Percentiles rank a stretch among this genome's conserved stretches.
Conservation (phyloP, 352 stramenopile species). For the Globisporangium orthogonon region DNA sequence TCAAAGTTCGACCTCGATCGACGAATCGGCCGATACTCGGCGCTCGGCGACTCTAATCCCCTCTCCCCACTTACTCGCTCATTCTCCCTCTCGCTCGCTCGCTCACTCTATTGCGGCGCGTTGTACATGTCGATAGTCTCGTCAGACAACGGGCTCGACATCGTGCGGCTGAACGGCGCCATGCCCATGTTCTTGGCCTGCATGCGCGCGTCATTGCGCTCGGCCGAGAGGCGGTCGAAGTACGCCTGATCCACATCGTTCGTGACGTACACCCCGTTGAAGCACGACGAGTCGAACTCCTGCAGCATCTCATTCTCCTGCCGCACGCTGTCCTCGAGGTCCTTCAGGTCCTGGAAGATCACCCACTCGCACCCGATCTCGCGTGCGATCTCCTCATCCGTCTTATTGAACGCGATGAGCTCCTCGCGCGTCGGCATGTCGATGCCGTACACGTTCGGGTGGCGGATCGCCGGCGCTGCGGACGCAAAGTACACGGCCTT, state of each 20-base stretch:
- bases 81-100: neutral
- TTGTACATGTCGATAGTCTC: slow-evolving; percentile 89
- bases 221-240: slow-evolving; percentile 72
- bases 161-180: slow-evolving; percentile 65
- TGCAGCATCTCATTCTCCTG: slow-evolving; percentile 64
- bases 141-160: slow-evolving; percentile 72
- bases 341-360: slow-evolving; percentile 89
- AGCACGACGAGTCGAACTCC: slow-evolving; percentile 96
- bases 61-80: neutral
- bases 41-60: no score
- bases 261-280: slow-evolving; percentile 96
- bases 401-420: slow-evolving; percentile 95
- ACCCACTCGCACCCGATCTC: slow-evolving; percentile 95
- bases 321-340: slow-evolving; percentile 88
- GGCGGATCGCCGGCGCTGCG: slow-evolving; percentile 95
- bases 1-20: no score
- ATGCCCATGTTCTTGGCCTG: slow-evolving; percentile 82
- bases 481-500: slow-evolving; percentile 95
- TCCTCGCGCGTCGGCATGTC: slow-evolving; percentile 98
- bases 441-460: slow-evolving; percentile 99
- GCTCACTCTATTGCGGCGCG: slow-evolving; percentile 54
- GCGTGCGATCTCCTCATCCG: slow-evolving; percentile 91
- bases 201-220: slow-evolving; percentile 80
- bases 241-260: slow-evolving; percentile 86
- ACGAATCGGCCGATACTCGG: no score